Percentiles rank a stretch among this genome's conserved stretches.
Evolutionary conservation across 768 basidiomycete genomes (phyloP).

Genomic region (Dacryopinax spathularia): DNA sequence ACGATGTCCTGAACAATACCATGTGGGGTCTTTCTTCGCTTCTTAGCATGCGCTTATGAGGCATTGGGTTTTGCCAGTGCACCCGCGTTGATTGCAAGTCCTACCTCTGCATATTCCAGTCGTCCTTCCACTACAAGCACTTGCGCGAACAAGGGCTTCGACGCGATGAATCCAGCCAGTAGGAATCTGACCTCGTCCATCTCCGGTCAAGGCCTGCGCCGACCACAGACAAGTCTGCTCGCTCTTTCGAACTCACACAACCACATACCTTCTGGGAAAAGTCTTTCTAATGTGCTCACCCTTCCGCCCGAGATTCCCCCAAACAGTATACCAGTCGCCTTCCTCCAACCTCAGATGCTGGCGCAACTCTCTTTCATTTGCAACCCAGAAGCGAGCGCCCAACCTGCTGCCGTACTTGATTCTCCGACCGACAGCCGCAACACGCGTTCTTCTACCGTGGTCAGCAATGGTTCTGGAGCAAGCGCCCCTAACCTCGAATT

Average conservation of each 20-base stretch:
- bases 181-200: too few relatives aligned
- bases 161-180: too few relatives aligned
- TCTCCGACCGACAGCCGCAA: background rate
- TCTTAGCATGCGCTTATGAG: too few relatives aligned
- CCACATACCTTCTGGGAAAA: background rate
- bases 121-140: too few relatives aligned
- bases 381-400: background rate
- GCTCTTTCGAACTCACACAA: background rate
- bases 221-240: too few relatives aligned
- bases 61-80: too few relatives aligned
- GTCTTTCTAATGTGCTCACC: background rate
- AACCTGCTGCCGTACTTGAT: background rate
- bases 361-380: background rate
- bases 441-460: background rate
- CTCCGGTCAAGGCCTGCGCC: too few relatives aligned
- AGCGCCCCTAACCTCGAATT: background rate
- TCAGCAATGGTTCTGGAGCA: background rate
- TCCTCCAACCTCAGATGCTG: background rate
- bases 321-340: background rate
- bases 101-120: too few relatives aligned
- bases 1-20: background rate
- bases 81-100: too few relatives aligned
- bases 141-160: too few relatives aligned
- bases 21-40: background rate
- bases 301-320: background rate